A percentile compares a stretch with the other conserved stretches of the same genome.
Conservation (phyloP, 164 flowering plant species). For the Nelumbo lutea region DNA sequence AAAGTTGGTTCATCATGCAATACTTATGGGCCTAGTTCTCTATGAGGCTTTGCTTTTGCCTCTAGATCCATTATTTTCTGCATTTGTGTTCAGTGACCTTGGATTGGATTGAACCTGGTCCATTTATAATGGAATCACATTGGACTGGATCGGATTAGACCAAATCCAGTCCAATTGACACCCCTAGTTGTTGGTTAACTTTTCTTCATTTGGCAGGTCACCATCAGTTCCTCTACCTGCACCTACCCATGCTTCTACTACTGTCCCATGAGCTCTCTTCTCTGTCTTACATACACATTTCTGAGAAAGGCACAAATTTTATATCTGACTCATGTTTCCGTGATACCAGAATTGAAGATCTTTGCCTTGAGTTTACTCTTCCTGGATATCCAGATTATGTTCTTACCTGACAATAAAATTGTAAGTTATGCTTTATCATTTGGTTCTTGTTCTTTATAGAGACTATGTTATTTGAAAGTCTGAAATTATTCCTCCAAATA, state of each 20-base stretch:
- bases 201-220: no score
- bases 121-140: no score
- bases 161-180: no score
- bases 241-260: no score
- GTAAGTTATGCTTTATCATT: conserved; percentile 27
- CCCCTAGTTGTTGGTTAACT: no score
- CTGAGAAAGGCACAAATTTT: conserved; percentile 14
- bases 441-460: not conserved
- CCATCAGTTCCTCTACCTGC: no score
- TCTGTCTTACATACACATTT: no score
- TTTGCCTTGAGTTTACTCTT: conserved; percentile 81
- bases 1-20: not conserved
- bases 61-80: not conserved
- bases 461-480: not conserved
- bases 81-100: not conserved
- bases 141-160: no score
- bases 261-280: no score
- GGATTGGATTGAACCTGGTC: no score
- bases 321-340: conserved; percentile 32
- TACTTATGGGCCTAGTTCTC: not conserved
- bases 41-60: not conserved
- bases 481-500: not conserved
- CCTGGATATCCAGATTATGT: conserved; percentile 86
- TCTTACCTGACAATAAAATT: conserved; percentile 42
- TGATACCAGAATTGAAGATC: conserved; percentile 69